Conservation (phyloP, 1,284 basidiomycete species). For the Ustilago nuda region DNA sequence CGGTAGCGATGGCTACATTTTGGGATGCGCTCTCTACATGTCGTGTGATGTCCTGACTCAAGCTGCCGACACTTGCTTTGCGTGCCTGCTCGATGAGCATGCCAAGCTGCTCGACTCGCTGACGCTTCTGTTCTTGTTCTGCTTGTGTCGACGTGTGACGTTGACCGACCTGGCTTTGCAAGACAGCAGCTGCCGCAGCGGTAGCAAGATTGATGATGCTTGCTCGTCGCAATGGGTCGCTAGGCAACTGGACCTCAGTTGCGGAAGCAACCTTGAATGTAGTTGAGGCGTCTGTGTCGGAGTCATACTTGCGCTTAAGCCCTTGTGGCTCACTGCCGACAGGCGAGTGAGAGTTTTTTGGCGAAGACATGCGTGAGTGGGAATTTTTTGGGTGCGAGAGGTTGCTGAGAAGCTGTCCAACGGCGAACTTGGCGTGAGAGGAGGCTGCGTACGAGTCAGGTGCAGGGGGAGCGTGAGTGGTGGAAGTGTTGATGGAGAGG, state of each 20-base stretch:
- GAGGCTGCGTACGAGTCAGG: conserved; percentile 11
- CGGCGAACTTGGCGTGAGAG: conserved; percentile 26
- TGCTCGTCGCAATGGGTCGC: conserved; percentile 37
- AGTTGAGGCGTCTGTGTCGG: conserved; percentile 20
- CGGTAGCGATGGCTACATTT: conserved; percentile 44
- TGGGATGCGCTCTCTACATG: conserved; percentile 30
- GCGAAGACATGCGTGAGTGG: conserved; percentile 25
- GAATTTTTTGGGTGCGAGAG: conserved; percentile 27
- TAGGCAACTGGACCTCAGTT: conserved; percentile 34
- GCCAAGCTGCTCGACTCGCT: conserved; percentile 46
- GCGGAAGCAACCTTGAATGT: conserved; percentile 27
- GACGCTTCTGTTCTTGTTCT: conserved; percentile 49
- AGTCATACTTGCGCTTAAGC: conserved; percentile 40
- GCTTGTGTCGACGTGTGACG: conserved; percentile 31
- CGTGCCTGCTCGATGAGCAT: conserved; percentile 50
- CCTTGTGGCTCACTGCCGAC: conserved; percentile 9
- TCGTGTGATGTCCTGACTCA: conserved; percentile 30
- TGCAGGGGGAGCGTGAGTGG: not conserved
- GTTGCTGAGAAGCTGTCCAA: conserved; percentile 35
- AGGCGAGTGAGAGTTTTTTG: conserved; percentile 22
- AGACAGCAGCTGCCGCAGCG: conserved; percentile 41
- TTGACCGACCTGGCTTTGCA: conserved; percentile 38
- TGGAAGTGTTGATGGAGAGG: conserved; percentile 19
- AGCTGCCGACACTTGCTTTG: conserved; percentile 33
- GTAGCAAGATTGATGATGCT: conserved; percentile 55